Percentiles rank a stretch among this genome's conserved stretches.
These are phyloP conservation scores for Amanita fuliginea DNA, from an alignment of 768 basidiomycete genomes.

Conservation along the genomic window DNA sequence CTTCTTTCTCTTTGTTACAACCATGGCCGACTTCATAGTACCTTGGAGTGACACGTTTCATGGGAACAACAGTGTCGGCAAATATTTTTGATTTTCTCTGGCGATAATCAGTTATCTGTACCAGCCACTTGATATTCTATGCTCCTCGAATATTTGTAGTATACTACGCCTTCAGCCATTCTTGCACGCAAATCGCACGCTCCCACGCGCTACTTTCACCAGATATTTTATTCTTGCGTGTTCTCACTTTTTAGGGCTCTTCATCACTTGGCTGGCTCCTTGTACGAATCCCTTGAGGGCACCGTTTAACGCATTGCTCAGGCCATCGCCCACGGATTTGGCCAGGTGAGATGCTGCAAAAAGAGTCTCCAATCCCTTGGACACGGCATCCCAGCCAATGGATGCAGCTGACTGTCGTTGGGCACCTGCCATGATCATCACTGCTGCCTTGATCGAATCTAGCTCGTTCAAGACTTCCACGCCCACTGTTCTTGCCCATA, in stretches of 20 bases:
- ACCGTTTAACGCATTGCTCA: background rate
- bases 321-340: background rate
- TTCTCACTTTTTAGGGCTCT: background rate
- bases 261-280: background rate
- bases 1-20: too few relatives aligned
- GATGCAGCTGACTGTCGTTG: constrained; percentile 8
- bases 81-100: too few relatives aligned
- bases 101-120: too few relatives aligned
- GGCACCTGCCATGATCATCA: constrained; percentile 76
- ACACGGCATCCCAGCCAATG: constrained; percentile 24
- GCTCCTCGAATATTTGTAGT: too few relatives aligned
- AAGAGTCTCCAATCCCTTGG: constrained; percentile 36
- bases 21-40: too few relatives aligned
- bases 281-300: constrained; percentile 1
- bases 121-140: too few relatives aligned
- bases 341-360: constrained; percentile 11
- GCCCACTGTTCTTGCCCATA: constrained; percentile 82
- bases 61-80: too few relatives aligned
- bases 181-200: too few relatives aligned
- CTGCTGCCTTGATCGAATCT: constrained; percentile 64
- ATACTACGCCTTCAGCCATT: too few relatives aligned
- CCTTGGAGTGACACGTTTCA: too few relatives aligned
- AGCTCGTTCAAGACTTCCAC: constrained; percentile 89
- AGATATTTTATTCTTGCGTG: too few relatives aligned
- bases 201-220: too few relatives aligned